Conservation (phyloP, 352 stramenopile genomes). For the Globisporangium spiculum region DNA sequence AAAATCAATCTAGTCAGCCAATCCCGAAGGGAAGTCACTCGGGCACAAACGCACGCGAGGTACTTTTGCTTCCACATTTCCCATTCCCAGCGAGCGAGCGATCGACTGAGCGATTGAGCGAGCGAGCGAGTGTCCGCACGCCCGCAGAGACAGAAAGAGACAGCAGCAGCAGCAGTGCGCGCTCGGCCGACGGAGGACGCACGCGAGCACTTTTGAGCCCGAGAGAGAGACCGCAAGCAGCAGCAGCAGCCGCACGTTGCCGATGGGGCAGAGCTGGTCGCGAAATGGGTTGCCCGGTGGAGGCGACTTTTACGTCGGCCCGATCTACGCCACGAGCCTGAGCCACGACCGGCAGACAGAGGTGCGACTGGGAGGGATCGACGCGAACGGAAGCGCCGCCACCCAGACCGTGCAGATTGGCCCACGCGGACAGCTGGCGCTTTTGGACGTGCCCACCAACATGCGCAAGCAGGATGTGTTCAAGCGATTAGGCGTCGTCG, state of each 20-base stretch:
- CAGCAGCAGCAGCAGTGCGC: neutral
- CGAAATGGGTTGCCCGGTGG: conserved; percentile 54
- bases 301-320: conserved; percentile 79
- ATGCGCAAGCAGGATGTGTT: conserved; percentile 75
- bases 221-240: conserved; percentile 1
- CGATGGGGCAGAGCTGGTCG: conserved; percentile 65
- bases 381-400: conserved; percentile 25
- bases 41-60: conserved; percentile 18
- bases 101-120: neutral
- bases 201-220: neutral
- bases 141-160: conserved; percentile 9
- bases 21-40: conserved; percentile 13
- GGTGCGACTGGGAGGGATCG: conserved; percentile 54
- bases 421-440: conserved; percentile 58
- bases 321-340: conserved; percentile 81
- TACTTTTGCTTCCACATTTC: conserved; percentile 21
- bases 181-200: neutral
- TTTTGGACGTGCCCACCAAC: conserved; percentile 47
- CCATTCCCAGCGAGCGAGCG: conserved; percentile 1
- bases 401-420: conserved; percentile 68
- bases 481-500: conserved; percentile 70
- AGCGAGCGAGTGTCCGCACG: neutral
- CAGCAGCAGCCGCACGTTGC: neutral
- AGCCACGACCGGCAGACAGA: conserved; percentile 86
- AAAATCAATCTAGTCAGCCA: conserved; percentile 22